Conservation (phyloP, 305 asterid species). For the Fraxinus baroniana region DNA sequence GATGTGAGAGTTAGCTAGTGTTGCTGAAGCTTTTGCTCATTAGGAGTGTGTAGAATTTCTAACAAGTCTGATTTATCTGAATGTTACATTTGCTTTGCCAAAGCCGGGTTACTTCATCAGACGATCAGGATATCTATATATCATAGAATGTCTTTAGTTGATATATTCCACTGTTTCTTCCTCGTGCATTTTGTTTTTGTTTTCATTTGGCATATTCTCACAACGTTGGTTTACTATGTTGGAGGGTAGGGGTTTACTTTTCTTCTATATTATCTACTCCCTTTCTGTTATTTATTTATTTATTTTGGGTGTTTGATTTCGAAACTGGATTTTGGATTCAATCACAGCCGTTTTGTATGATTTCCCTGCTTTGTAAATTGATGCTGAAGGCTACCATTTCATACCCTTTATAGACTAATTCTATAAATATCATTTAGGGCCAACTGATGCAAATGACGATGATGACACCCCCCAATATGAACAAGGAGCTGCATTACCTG, state of each 20-base stretch:
- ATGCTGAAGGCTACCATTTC: not conserved
- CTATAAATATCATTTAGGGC: slow-evolving; percentile 37
- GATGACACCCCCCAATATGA: slow-evolving; percentile 86
- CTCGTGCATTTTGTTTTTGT: not conserved
- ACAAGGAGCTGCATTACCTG: slow-evolving; percentile 58
- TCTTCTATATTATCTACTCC: not conserved
- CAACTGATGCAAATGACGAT: slow-evolving; percentile 68
- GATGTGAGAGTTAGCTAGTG: not conserved
- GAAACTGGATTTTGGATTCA: not conserved
- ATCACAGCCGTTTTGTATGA: not conserved
- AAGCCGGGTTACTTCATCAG: not conserved
- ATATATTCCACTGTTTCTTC: not conserved
- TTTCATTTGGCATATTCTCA: not conserved
- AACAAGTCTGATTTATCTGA: not conserved
- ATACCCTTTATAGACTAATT: not conserved
- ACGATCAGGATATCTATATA: not conserved
- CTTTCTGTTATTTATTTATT: not conserved
- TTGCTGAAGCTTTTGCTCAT: not conserved
- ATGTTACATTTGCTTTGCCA: not conserved
- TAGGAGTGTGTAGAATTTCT: not conserved
- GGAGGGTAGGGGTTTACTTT: not conserved
- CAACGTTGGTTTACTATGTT: not conserved
- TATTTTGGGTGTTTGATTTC: not conserved
- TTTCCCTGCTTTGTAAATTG: not conserved
- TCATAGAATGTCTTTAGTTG: not conserved